Base-by-base conservation (phyloP, 1,284 basidiomycete species). In the Lentinula novae-zelandiae region DNA sequence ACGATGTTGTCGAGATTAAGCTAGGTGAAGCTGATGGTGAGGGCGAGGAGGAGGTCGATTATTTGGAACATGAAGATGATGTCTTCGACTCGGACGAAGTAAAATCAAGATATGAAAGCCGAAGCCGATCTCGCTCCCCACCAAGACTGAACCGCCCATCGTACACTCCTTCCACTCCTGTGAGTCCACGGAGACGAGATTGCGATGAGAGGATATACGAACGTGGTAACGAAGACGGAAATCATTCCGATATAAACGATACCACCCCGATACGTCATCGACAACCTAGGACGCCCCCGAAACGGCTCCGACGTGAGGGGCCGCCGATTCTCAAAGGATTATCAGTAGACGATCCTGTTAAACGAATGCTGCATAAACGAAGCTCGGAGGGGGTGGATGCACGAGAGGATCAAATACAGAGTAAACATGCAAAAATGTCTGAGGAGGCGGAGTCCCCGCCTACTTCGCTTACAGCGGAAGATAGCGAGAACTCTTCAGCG, bases 41-140 rank as follows among this genome's bases (percentile, higher is more conserved):
- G 15, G 70, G 68, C 7, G 70, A 68, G 13, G 71, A 70, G 5
- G 70, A 71, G 33, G 71, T 71, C 4, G 66, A 66, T 22, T 65
- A 67, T 1, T 61, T 67, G 20, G 69, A 70, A 10, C 68, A 67
- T 17, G 70, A 71, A 9, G 68, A 69, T 31, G 70, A 72, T 12
- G 64, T 59, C 15, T 50, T 46, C 10, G 60, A 58, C 52, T 46
- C 51, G 10, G 61, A 59, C 12, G 53, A 60, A 33, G 15, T 49
- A 15, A 31, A 46, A 8, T 54, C 34, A n/a, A 55, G 59, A 50
- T 57, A 50, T 34, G 39, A 53, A 31, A 62, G 51, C 38, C 20
- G 61, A 40, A 44, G 40, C 17, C 34, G 60, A 42, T 46, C 46
- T 7, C 53, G 40, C 20, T 55, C 58, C 8, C 58, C 50, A 7